Base-by-base conservation (phyloP, 345 rosid genomes). In the Populus alba region DNA sequence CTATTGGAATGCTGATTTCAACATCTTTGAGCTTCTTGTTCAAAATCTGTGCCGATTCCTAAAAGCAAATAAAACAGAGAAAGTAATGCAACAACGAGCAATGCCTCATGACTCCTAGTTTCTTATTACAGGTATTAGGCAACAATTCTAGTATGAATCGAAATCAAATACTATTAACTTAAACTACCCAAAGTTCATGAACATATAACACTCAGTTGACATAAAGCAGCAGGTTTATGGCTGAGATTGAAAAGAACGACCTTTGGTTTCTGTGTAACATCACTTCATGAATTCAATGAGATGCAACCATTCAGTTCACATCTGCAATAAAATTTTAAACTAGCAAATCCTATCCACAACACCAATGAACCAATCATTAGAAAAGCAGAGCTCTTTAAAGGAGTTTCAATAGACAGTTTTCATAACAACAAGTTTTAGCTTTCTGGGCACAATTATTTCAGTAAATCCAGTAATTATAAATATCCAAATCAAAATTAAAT, bases 1-100 rank as follows among this genome's bases (percentile, higher is more conserved):
- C 94, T 73, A 92, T 83, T 18, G 97, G 97, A 80, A 91, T 81
- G 77, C 92, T 87, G 81, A 92, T 81, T 81, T 92, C 94, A 16
- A 86, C 84, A 75, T 92, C 97, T 84, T 87, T 91, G 76, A 88
- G 90, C 84, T 89, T 90, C 90, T 90, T 85, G 78, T 73, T 82
- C 72, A 78, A 53, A 57, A 65, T 88, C 94, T 89, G 81, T 53
- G 65, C 37, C 74, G 72, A 49, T 73, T 75, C 47, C 78, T 75
- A 35, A 37, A 70, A 69, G 12, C 45, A 20, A 27, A 45, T 17
- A 18, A 37, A 20, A 39, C 22, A 11, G 55, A 1, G 59, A 72
- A 70, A 16, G 51, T 15, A 66, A 45, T 10, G 23, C 16, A 69
- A 79, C 38, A 70, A 27, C 33, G 45, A 75, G 47, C 62, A 37